Base-by-base conservation (phyloP, 2,329 filamentous ascomycete species). In the Cryphonectria japonica region DNA sequence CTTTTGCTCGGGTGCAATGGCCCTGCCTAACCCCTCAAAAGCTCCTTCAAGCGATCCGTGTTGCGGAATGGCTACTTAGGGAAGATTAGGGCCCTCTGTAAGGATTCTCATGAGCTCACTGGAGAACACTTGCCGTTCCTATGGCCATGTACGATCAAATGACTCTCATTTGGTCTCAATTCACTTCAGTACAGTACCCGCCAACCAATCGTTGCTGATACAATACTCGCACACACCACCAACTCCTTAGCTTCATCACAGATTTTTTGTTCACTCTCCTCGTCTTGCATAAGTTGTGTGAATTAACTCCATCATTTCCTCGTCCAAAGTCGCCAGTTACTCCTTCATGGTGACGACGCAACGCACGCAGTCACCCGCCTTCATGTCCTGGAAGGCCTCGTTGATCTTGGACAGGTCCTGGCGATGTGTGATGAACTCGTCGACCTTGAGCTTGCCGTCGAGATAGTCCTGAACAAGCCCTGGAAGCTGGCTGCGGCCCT, bases 381-480 rank as follows among this genome's bases (percentile, higher is more conserved):
- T 97, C 96, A 99, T 99, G 77, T 92, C 90, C 75, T 94, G 89
- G 79, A 86, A 99, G 32, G 94, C 95, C 67, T 87, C 85, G 87
- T 98, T 98, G 83, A 99, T 97, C 78, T 92, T 89, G 71, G 85
- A 83, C 64, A 99, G 85, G 3, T 87, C 88, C 85, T 97, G 93
- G 77, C 95, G 91, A 85, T 99, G 96, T 46, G 96, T 99, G 85
- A 99, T 98, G 86, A 98, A 98, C 85, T 99, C 96, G 80, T 98
- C 95, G 63, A 98, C 95, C 91, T 98, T 98, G 80, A 99, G 91
- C 79, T 92, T 89, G 77, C 95, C 95, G 68, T 88, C 88, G 82
- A 97, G 87, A 85, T 99, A 99, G 83, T 98, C 95, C 76, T 90
- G 85, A 34, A 99, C 94, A 59, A 99, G 91, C 71, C 88, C 91